Evolutionary conservation across 768 basidiomycete species (phyloP).

Genomic region (Jaapia argillacea): DNA sequence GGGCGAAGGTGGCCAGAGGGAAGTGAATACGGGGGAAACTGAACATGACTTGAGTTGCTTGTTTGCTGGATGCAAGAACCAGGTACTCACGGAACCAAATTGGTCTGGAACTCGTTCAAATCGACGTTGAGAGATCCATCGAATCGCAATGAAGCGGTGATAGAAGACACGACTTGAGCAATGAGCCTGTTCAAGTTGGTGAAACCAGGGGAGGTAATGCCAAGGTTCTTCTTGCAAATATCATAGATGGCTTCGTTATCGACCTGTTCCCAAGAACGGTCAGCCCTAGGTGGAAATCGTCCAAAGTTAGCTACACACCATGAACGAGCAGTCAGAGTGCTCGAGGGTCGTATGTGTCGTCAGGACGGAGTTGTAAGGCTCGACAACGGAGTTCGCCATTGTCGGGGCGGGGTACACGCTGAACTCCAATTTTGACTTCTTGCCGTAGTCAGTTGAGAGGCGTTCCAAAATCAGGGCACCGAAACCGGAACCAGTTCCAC

Average conservation of each 20-base stretch:
- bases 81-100: slow-evolving; percentile 43
- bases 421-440: slow-evolving; percentile 99
- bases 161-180: slow-evolving; percentile 48
- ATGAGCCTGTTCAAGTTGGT: slow-evolving; percentile 60
- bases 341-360: slow-evolving; percentile 99
- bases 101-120: slow-evolving; percentile 64
- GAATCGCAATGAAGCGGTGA: slow-evolving; percentile 44
- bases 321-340: slow-evolving; percentile 99
- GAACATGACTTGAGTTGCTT: neutral
- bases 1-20: slow-evolving; percentile 58
- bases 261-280: too few relatives aligned
- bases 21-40: slow-evolving; percentile 61
- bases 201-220: slow-evolving; percentile 47
- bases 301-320: too few relatives aligned
- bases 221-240: slow-evolving; percentile 49
- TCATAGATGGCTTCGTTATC: slow-evolving; percentile 67
- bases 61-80: neutral
- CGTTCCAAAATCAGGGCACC: slow-evolving; percentile 96
- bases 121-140: slow-evolving; percentile 62
- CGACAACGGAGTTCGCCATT: slow-evolving; percentile 92
- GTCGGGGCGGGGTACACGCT: slow-evolving; percentile 95
- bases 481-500: slow-evolving; percentile 98
- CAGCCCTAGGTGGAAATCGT: neutral
- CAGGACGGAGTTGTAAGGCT: slow-evolving; percentile 96
- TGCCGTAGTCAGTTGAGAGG: slow-evolving; percentile 96